These are phyloP conservation scores for Skeletonema menzelii DNA, from an alignment of 108 stramenopile genomes.

Conservation along the genomic window DNA sequence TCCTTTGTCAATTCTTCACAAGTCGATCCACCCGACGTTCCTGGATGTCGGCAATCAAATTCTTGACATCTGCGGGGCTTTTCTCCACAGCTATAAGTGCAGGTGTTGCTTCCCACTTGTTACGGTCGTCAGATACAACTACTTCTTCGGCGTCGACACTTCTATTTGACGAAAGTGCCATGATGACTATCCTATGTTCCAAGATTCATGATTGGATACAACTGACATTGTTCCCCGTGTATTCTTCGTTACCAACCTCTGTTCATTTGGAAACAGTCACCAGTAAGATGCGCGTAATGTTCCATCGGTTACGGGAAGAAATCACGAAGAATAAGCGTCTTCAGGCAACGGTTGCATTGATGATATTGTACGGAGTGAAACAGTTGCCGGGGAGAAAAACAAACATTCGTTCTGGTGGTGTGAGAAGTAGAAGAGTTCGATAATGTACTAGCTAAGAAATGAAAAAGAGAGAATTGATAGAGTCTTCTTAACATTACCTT, in stretches of 20 bases:
- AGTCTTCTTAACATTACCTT: no score
- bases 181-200: background rate
- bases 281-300: background rate
- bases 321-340: conserved; percentile 35
- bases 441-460: background rate
- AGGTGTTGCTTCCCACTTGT: conserved; percentile 11
- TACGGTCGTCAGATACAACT: conserved; percentile 7
- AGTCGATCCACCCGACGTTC: conserved; percentile 33
- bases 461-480: background rate
- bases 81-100: conserved; percentile 25
- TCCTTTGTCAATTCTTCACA: conserved; percentile 24
- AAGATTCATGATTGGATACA: conserved; percentile 11
- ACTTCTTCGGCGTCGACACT: background rate
- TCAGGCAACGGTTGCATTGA: conserved; percentile 24
- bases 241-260: background rate
- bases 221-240: background rate
- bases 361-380: conserved; percentile 29
- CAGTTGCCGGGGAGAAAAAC: background rate
- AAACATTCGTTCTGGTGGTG: background rate
- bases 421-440: background rate
- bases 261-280: background rate
- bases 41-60: conserved; percentile 25
- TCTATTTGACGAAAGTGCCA: background rate
- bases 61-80: conserved; percentile 31
- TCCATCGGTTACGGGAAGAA: conserved; percentile 11